Conservation (phyloP, 768 basidiomycete genomes). For the Mycena epipterygia region DNA sequence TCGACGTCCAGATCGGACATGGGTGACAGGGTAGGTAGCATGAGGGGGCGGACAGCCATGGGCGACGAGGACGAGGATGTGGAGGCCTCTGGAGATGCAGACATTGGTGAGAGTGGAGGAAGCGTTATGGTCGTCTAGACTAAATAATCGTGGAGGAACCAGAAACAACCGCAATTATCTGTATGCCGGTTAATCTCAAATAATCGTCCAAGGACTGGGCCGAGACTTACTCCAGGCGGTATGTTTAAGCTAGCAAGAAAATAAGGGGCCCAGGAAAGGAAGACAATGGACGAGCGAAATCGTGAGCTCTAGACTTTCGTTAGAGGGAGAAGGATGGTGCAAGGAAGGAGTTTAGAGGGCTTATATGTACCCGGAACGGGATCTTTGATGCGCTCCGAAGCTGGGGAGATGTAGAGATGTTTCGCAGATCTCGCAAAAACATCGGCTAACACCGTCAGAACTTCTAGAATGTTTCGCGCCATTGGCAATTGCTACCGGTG, state of each 20-base stretch:
- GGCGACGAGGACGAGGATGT: neutral
- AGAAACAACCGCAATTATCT: neutral
- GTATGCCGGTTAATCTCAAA: neutral
- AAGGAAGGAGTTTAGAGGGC: neutral
- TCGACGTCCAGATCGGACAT: slow-evolving; percentile 23
- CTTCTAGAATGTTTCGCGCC: neutral
- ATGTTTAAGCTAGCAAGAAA: neutral
- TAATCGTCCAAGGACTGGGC: neutral
- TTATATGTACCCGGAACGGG: neutral
- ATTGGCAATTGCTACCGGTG: neutral
- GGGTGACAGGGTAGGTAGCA: slow-evolving; percentile 11
- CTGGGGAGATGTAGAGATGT: neutral
- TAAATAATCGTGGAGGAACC: slow-evolving; percentile 2
- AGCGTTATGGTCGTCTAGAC: slow-evolving; percentile 19
- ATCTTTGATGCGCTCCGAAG: neutral
- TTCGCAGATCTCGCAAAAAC: neutral
- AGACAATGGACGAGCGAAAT: neutral
- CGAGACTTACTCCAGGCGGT: neutral
- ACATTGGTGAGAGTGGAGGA: slow-evolving; percentile 2
- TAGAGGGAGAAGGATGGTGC: neutral
- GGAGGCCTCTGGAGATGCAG: neutral
- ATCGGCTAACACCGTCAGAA: neutral
- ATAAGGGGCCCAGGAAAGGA: neutral
- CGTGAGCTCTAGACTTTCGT: neutral
- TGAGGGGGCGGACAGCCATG: neutral